Evolutionary conservation across 345 rosid species (phyloP), one percentile per base, ranked within the genome.

Genomic region (Melastoma malabathricum): DNA sequence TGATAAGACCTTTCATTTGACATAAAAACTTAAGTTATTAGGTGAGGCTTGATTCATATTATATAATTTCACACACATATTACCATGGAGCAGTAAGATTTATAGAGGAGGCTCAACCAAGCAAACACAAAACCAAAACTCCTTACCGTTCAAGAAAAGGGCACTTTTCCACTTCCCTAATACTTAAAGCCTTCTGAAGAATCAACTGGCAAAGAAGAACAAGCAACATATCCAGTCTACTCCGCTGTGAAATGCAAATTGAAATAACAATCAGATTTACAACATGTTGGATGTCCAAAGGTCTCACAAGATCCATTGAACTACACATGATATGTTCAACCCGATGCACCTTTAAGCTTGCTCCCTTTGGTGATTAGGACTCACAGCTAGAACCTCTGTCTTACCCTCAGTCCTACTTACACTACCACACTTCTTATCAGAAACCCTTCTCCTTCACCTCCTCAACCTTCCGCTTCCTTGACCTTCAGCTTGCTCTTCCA

Each of bases 81-180:
- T 29, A 29, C 8, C 38, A 46, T n/a, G 48, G 58, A 47, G 29
- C 5, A 46, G 43, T 23, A 47, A 16, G 22, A 47, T 13, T 12
- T 34, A 34, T 34, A 7, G 12, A 34, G 41, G 41, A 34, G 41
- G 41, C 41, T 34, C 41, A 34, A 34, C 12, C 41, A 34, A 34
- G 12, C 41, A 34, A 34, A 34, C 12, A 12, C 41, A 6, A 34
- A 47, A 45, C 57, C 59, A 70, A 62, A 64, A 68, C 88, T 34
- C 41, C 41, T 82, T 80, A 92, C 98, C 2, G 56, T 72, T 86
- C 83, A 64, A 87, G 81, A 72, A 92, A 87, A 58, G 18, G 53
- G 1, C 87, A 63, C 71, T 84, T 92, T 65, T 84, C 86, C 25
- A 80, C 70, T 53, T 84, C 95, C 56, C 98, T 89, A 39, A 56